Evolutionary conservation across 192 early-diverging fungal genomes (phyloP), one percentile per base, ranked within the genome.

Genomic region (Pecoramyces ruminantium): DNA sequence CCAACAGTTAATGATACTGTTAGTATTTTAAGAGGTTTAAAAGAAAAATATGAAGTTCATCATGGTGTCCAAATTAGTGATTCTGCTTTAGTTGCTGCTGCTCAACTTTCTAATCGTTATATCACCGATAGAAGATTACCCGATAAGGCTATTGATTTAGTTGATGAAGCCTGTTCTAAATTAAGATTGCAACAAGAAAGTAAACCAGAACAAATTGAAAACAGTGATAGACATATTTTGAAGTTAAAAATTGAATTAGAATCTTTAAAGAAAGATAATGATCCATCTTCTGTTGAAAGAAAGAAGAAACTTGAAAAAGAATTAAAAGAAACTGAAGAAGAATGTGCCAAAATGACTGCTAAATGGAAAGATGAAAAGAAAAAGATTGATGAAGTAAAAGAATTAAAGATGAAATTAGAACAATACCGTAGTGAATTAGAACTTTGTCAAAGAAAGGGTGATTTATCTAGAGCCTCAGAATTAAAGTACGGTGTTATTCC

Each of bases 111-210:
- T 15, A 90, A 95, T 80, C 90, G 93, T 42, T 95, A 94, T 80
- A 90, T 95, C 38, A 90, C 91, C 2, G 87, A 90, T 29, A 86
- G 92, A 2, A 92, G 91, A 81, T 83, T 94, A 77, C 93, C 93
- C 0, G 93, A 95, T 85, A 94, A 94, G 78, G 93, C 93, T 21
- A 95, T 95, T 78, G 93, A 95, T 84, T 82, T 95, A 29, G 86
- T 95, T 11, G 93, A 95, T 79, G 93, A 95, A 84, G 92, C 93
- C 2, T 95, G 93, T 78, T 91, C 91, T 30, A 93, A 92, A 82
- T 86, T 95, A 78, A 83, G 92, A 79, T 86, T 92, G 13, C 92
- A 95, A 81, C 92, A 93, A 81, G 93, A 94, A 82, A 92, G 91
- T 85, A 92, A 93, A 80, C 93, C 93, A 11, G 93, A 95, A 81